Percentiles rank a stretch among this genome's conserved stretches.
These are phyloP conservation scores for Mycena epipterygia DNA, from an alignment of 768 basidiomycete genomes.

Conservation along the genomic window DNA sequence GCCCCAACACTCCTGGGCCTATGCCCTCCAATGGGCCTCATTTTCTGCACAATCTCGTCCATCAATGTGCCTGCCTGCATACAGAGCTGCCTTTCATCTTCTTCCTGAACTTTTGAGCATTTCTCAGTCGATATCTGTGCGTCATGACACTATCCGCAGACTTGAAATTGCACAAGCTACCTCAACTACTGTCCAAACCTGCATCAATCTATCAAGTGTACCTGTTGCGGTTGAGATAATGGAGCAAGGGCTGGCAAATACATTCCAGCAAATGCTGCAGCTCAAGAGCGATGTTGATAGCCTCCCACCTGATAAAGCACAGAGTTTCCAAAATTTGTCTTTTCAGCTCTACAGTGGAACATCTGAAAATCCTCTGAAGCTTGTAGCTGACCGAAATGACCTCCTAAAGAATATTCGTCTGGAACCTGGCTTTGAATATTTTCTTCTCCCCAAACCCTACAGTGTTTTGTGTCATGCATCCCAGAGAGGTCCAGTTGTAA, in stretches of 20 bases:
- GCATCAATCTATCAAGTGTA: not conserved
- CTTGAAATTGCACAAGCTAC: not conserved
- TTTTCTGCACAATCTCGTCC: not conserved
- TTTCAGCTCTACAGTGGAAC: not conserved
- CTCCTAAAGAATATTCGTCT: not conserved
- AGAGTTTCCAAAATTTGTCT: not conserved
- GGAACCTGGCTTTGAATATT: not conserved
- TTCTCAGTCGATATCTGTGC: not conserved
- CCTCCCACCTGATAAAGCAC: not conserved
- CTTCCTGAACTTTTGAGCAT: not conserved
- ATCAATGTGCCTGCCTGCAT: not conserved
- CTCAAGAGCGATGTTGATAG: not conserved
- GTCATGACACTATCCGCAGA: not conserved
- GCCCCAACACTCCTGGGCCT: not conserved
- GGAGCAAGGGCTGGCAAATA: not conserved
- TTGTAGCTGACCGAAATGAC: not conserved
- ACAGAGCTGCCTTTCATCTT: not conserved
- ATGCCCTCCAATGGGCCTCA: not conserved
- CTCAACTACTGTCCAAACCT: not conserved
- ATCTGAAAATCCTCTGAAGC: not conserved
- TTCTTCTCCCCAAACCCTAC: not conserved
- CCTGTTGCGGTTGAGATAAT: not conserved
- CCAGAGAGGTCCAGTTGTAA: not conserved
- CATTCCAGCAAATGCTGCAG: no score
- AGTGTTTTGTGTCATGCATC: not conserved